phyloP scores from a whole-genome alignment of 169 alveolate genomes.

The Cryptosporidium andersoni region DNA sequence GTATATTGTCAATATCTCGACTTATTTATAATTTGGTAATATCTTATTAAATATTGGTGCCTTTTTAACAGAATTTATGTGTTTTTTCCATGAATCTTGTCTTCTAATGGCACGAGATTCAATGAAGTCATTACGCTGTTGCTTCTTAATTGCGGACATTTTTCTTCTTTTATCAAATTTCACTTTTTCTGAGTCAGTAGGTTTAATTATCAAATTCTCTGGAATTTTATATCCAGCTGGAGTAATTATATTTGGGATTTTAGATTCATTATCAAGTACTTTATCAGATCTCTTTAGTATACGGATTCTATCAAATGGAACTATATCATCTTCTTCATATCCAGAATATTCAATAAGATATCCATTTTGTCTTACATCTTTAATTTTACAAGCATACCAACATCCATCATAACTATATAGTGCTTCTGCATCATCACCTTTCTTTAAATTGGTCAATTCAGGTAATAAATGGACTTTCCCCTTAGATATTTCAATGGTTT shows the following conservation, averaged over 20 bases:
- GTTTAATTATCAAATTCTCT: conserved; percentile 19
- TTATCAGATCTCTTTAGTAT: not conserved
- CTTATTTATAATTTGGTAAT: not conserved
- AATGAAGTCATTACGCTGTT: conserved; percentile 24
- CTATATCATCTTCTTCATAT: conserved; percentile 31
- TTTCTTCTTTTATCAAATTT: conserved; percentile 32
- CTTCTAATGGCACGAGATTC: conserved; percentile 25
- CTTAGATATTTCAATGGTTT: not conserved
- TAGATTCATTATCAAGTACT: not conserved
- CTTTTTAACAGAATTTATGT: conserved; percentile 11
- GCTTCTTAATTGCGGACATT: conserved; percentile 49
- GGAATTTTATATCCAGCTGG: conserved; percentile 61
- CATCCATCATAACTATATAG: conserved; percentile 46
- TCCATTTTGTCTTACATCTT: conserved; percentile 12
- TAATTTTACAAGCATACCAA: conserved; percentile 35
- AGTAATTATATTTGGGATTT: conserved; percentile 16
- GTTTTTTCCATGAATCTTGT: conserved; percentile 53
- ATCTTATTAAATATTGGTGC: not conserved
- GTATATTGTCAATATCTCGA: not conserved
- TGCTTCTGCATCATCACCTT: conserved; percentile 28
- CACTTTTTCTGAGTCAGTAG: conserved; percentile 22
- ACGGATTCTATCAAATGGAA: conserved; percentile 29
- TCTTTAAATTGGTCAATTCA: conserved; percentile 8
- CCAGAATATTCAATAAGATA: conserved; percentile 24
- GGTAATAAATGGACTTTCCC: conserved; percentile 11